Base-by-base conservation (phyloP, 371 early-diverging fungal genomes). In the Entomophthora muscae region DNA sequence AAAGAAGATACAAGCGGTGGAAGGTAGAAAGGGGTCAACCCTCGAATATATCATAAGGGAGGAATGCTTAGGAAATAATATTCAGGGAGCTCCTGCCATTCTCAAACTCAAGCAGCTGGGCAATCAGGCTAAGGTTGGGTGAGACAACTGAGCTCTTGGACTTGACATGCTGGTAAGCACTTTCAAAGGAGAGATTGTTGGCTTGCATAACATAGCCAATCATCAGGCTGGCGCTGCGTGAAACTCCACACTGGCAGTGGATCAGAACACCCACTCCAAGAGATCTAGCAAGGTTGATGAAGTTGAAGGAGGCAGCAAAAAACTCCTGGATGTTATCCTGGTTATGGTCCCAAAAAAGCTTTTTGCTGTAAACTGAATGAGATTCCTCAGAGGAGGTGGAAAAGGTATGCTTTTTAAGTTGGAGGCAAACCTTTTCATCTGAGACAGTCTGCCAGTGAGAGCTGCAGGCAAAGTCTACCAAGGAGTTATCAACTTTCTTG, bases 191-290 rank as follows among this genome's bases (percentile, higher is more conserved):
- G 69, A 86, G 63, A 0, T 69, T 65, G 60, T 76, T 67, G 0
- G 80, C 72, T 55, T 81, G 78, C 90, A 93, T 93, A 65, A 89
- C 81, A 69, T 90, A 93, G 1, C 90, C 93, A 55, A 93, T 86
- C 51, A 90, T 80, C 33, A 93, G 73, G 0, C 86, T 80, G 3
- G 93, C 95, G 13, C 89, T 89, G 32, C 95, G 75, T 27, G 92
- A 89, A 13, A 93, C 86, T 21, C 95, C 95, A 67, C 86, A 78
- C 69, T 90, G 88, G 72, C 95, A 94, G 66, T 91, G 89, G 1
- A 94, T 85, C 12, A 94, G 73, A 1, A 91, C 81, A 30, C 79
- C 71, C 53, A 76, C 72, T n/a, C 78, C 78, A 3, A 72, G 64
- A 12, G 64, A 67, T 29, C 78, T 77, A n/a, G 83, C 80, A 22